These are phyloP conservation scores for Penicillium sp. DNA, from an alignment of 2,329 filamentous ascomycete species.

Conservation along the genomic window DNA sequence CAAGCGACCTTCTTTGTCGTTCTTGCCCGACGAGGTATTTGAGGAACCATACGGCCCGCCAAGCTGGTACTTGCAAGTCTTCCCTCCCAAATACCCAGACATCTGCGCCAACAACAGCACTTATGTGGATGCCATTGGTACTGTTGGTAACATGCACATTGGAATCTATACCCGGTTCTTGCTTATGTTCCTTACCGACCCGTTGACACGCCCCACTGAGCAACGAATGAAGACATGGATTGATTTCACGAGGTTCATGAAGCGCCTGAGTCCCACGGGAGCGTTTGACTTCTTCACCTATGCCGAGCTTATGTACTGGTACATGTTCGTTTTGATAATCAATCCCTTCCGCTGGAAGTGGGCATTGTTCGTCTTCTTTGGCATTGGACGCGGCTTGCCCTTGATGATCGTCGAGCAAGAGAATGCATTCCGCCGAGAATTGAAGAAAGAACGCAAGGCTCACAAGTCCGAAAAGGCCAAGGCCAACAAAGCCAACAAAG, in stretches of 20 bases:
- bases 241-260: slow-evolving; percentile 75
- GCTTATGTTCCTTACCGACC: slow-evolving; percentile 83
- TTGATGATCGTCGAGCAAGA: slow-evolving; percentile 68
- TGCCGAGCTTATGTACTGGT: slow-evolving; percentile 82
- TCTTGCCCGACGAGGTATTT: slow-evolving; percentile 74
- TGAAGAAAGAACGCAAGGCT: slow-evolving; percentile 29
- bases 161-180: slow-evolving; percentile 85
- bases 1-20: slow-evolving; percentile 70
- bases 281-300: slow-evolving; percentile 93
- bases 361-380: slow-evolving; percentile 80
- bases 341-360: slow-evolving; percentile 93
- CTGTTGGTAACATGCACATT: slow-evolving; percentile 85
- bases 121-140: slow-evolving; percentile 77
- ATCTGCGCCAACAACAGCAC: slow-evolving; percentile 83
- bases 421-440: slow-evolving; percentile 43
- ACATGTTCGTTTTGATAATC: slow-evolving; percentile 72
- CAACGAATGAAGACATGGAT: slow-evolving; percentile 86
- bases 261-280: slow-evolving; percentile 67
- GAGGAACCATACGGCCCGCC: slow-evolving; percentile 73
- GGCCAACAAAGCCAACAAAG: background rate
- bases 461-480: slow-evolving; percentile 2
- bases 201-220: slow-evolving; percentile 69
- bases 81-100: slow-evolving; percentile 72
- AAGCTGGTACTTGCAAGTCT: slow-evolving; percentile 87
- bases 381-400: slow-evolving; percentile 68